These are phyloP conservation scores for Scutellaria galericulata DNA, from an alignment of 257 asterid genomes.

Conservation along the genomic window DNA sequence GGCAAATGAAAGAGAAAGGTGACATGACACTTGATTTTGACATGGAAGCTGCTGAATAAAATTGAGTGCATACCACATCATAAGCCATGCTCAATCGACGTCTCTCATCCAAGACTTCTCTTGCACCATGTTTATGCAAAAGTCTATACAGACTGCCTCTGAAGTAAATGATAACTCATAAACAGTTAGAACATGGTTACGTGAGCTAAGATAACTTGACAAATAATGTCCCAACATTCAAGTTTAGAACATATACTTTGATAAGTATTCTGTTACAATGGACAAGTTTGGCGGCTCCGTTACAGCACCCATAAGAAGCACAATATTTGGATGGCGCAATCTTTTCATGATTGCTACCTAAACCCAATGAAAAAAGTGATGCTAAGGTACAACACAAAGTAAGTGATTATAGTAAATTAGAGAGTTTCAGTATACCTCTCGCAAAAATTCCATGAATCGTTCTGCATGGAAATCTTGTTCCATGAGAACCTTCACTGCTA, in stretches of 20 bases:
- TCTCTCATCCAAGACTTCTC: slow-evolving; percentile 78
- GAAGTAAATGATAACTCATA: slow-evolving; percentile 36
- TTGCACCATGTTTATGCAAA: slow-evolving; percentile 76
- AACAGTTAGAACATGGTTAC: slow-evolving; percentile 30
- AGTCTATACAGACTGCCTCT: slow-evolving; percentile 90
- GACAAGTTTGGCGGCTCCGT: slow-evolving; percentile 86
- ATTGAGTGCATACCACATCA: slow-evolving; percentile 68
- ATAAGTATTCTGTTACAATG: slow-evolving; percentile 85
- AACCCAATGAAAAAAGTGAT: slow-evolving; percentile 34
- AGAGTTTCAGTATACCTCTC: slow-evolving; percentile 60
- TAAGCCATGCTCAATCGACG: slow-evolving; percentile 88
- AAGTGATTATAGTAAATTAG: slow-evolving; percentile 15
- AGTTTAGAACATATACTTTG: slow-evolving; percentile 57
- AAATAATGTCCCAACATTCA: slow-evolving; percentile 30
- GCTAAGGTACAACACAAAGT: slow-evolving; percentile 26
- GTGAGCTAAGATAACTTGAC: slow-evolving; percentile 19
- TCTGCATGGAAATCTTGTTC: slow-evolving; percentile 83
- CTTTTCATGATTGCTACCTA: slow-evolving; percentile 95
- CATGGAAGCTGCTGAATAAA: slow-evolving; percentile 11
- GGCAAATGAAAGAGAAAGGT: background rate
- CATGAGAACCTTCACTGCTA: slow-evolving; percentile 93
- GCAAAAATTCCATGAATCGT: slow-evolving; percentile 66
- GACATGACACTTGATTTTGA: slow-evolving; percentile 10
- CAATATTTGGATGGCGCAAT: slow-evolving; percentile 92
- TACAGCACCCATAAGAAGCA: slow-evolving; percentile 96